Percentiles rank a stretch among this genome's conserved stretches.
phyloP scores from a whole-genome alignment of 2,329 filamentous ascomycete species.

The Fusarium sarcochroum region DNA sequence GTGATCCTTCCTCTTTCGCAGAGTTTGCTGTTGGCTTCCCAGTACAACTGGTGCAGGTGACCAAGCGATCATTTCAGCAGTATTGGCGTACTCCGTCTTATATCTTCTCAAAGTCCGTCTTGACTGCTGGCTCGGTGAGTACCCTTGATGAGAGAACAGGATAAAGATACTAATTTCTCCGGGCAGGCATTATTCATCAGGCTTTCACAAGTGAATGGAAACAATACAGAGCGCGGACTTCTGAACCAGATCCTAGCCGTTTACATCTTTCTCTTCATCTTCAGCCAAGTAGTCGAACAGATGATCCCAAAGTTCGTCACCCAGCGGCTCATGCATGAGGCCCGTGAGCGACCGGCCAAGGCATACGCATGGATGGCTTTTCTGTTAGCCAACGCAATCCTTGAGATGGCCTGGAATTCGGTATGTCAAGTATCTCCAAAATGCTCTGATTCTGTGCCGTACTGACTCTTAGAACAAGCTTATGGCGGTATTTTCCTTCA shows the following conservation, averaged over 20 bases:
- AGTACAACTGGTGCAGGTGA: constrained; percentile 53
- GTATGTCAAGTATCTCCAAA: constrained; percentile 50
- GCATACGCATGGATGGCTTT: constrained; percentile 79
- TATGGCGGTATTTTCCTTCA: constrained; percentile 68
- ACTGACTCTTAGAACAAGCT: constrained; percentile 8
- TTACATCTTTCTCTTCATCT: constrained; percentile 80
- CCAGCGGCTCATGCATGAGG: constrained; percentile 78
- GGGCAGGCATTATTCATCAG: constrained; percentile 72
- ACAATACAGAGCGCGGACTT: constrained; percentile 73
- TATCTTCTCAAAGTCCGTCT: constrained; percentile 69
- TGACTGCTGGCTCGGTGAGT: constrained; percentile 53
- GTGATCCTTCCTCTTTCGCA: constrained; percentile 20
- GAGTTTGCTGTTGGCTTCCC: constrained; percentile 52
- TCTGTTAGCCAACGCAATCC: constrained; percentile 68
- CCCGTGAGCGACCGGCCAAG: constrained; percentile 76
- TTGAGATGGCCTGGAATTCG: constrained; percentile 78
- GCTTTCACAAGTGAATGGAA: constrained; percentile 74
- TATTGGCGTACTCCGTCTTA: constrained; percentile 67
- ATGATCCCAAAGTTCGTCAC: constrained; percentile 80
- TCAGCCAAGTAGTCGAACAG: constrained; percentile 74
- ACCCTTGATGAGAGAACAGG: background rate
- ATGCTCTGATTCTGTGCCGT: constrained; percentile 6
- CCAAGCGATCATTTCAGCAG: constrained; percentile 54
- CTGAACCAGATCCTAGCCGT: constrained; percentile 81
- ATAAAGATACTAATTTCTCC: background rate